phyloP scores from a whole-genome alignment of 805 yeast species.

The Candida ficus region DNA sequence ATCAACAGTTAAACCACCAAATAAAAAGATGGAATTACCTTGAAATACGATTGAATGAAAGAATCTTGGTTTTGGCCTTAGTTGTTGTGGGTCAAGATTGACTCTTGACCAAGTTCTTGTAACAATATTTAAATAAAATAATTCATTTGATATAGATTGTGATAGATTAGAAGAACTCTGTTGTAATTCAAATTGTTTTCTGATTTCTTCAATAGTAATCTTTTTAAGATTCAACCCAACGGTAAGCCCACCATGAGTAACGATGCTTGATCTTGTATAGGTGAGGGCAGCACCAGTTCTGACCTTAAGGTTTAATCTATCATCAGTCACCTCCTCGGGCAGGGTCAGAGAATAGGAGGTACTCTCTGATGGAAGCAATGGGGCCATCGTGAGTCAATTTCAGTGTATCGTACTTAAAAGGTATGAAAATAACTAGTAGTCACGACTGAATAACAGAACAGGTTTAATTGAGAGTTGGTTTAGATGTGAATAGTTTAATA shows the following conservation, averaged over 20 bases:
- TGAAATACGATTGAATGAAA: constrained; percentile 53
- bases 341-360: constrained; percentile 50
- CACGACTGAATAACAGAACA: too few species aligned
- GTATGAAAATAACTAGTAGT: not conserved
- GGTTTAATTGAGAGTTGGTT: too few species aligned
- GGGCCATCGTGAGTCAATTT: constrained; percentile 38
- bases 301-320: constrained; percentile 48
- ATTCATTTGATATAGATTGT: constrained; percentile 47
- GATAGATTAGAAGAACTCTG: constrained; percentile 5
- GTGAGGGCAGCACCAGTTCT: constrained; percentile 66
- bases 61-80: constrained; percentile 34
- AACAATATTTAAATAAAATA: constrained; percentile 54
- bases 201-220: constrained; percentile 13
- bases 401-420: not conserved
- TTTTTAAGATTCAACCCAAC: constrained; percentile 36
- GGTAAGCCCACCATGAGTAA: constrained; percentile 65
- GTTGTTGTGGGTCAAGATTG: constrained; percentile 18
- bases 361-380: constrained; percentile 60
- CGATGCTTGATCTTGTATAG: constrained; percentile 52
- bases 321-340: constrained; percentile 48
- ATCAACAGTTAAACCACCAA: constrained; percentile 57
- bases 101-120: constrained; percentile 54
- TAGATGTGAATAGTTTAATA: too few species aligned
- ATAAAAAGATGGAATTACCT: constrained; percentile 48
- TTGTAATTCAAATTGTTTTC: constrained; percentile 7